A percentile compares a stretch with the other conserved stretches of the same genome.
Conservation (phyloP, 2,329 filamentous ascomycete genomes). For the Stachybotrys chlorohalonatus region DNA sequence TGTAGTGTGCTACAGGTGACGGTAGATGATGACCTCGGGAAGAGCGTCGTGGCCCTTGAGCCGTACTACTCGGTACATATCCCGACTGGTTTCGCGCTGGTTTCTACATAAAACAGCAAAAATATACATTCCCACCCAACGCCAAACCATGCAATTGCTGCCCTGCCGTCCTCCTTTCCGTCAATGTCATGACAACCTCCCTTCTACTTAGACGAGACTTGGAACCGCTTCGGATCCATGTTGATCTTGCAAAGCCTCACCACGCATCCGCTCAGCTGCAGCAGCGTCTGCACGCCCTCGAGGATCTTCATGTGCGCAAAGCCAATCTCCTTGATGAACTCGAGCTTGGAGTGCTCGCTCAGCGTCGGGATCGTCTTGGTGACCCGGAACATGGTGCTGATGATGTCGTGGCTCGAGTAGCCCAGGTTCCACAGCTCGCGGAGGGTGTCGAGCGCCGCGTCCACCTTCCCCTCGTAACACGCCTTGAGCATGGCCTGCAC, state of each 20-base stretch:
- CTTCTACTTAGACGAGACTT: conserved; percentile 25
- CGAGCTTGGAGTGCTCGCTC: conserved; percentile 89
- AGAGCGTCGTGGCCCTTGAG: neutral
- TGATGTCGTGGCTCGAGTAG: conserved; percentile 98
- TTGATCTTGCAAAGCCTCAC: conserved; percentile 89
- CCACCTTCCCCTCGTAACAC: conserved; percentile 86
- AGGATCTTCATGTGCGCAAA: conserved; percentile 99
- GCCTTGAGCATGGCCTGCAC: conserved; percentile 98
- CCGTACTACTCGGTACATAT: neutral
- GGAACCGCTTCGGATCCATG: conserved; percentile 84
- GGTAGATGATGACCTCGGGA: neutral
- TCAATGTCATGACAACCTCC: neutral
- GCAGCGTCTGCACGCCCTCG: conserved; percentile 91
- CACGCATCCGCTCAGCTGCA: conserved; percentile 89
- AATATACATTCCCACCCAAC: conserved; percentile 17
- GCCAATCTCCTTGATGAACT: conserved; percentile 97
- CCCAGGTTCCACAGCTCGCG: conserved; percentile 91
- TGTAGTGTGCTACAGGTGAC: neutral
- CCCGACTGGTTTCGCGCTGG: neutral
- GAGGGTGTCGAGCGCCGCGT: conserved; percentile 74
- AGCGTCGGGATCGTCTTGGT: conserved; percentile 91
- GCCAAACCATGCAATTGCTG: conserved; percentile 19
- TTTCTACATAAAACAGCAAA: conserved; percentile 1
- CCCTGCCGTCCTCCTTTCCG: conserved; percentile 2
- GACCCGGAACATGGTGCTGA: conserved; percentile 98